These are phyloP conservation scores for Podospora pseudocomata DNA, from an alignment of 495 filamentous ascomycete genomes.

Conservation along the genomic window DNA sequence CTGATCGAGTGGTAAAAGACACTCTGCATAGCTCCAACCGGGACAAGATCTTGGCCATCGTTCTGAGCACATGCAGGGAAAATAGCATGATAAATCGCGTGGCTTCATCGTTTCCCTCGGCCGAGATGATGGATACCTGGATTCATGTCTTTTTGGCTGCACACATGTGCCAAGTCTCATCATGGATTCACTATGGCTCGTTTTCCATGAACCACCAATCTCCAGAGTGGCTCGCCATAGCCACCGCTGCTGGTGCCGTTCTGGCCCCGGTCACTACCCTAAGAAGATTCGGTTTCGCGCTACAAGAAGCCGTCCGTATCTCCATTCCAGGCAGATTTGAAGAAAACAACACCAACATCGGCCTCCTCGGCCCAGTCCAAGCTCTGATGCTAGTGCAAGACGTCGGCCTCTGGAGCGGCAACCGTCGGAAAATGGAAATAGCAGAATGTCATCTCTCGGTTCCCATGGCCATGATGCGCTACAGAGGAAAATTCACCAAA, in stretches of 20 bases:
- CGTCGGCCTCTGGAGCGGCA: constrained; percentile 64
- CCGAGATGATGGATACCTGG: constrained; percentile 55
- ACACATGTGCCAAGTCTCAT: constrained; percentile 46
- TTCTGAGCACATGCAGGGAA: constrained; percentile 49
- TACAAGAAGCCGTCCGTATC: constrained; percentile 58
- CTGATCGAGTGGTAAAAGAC: constrained; percentile 38
- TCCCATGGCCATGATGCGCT: constrained; percentile 40
- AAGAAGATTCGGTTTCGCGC: constrained; percentile 59
- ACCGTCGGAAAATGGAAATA: constrained; percentile 64
- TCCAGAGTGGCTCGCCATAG: constrained; percentile 53
- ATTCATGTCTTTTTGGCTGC: constrained; percentile 58
- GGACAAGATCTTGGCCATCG: constrained; percentile 56
- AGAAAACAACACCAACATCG: constrained; percentile 53
- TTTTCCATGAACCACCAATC: constrained; percentile 49
- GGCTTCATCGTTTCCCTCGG: constrained; percentile 58
- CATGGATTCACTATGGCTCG: constrained; percentile 57
- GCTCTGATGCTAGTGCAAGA: constrained; percentile 53
- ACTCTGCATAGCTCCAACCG: constrained; percentile 47
- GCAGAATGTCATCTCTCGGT: constrained; percentile 49
- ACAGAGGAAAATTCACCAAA: constrained; percentile 40
- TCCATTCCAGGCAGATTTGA: constrained; percentile 52
- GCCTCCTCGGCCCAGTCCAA: constrained; percentile 54
- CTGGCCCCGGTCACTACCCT: constrained; percentile 53
- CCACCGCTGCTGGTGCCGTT: constrained; percentile 56
- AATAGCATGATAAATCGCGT: constrained; percentile 45